These are phyloP conservation scores for Paraurostyla sp. DNA, from an alignment of 73 alveolate genomes.

Conservation along the genomic window DNA sequence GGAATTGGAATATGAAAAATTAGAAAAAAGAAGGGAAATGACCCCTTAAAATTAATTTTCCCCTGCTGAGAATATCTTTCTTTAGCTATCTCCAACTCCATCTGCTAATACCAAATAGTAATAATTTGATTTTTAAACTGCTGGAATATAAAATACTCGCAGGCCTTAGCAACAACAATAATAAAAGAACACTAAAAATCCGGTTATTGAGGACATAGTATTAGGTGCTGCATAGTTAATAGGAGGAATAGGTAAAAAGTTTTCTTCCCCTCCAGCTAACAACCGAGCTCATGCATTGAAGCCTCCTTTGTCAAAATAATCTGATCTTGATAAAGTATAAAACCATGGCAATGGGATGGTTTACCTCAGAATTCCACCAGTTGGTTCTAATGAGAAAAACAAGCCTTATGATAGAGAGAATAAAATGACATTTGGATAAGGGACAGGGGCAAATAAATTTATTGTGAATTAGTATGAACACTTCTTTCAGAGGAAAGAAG, in stretches of 20 bases:
- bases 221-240: not conserved
- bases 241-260: slow-evolving; percentile 1
- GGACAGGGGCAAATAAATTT: not conserved
- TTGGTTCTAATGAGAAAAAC: slow-evolving; percentile 4
- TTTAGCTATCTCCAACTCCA: too few species aligned
- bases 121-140: too few species aligned
- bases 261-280: not conserved
- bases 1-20: not conserved
- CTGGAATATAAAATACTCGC: too few species aligned
- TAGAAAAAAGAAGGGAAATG: slow-evolving; percentile 7
- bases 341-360: not conserved
- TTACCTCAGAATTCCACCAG: slow-evolving; percentile 15
- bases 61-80: too few species aligned
- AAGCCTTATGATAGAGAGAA: not conserved
- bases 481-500: not conserved
- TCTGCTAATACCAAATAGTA: too few species aligned
- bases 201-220: slow-evolving; percentile 14
- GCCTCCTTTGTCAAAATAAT: too few species aligned
- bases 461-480: not conserved
- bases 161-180: too few species aligned
- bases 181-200: too few species aligned
- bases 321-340: not conserved
- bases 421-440: too few species aligned
- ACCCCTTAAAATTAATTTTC: not conserved
- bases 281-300: not conserved